These are phyloP conservation scores for Zygosaccharomyces lentus DNA, from an alignment of 805 yeast species.

Conservation along the genomic window DNA sequence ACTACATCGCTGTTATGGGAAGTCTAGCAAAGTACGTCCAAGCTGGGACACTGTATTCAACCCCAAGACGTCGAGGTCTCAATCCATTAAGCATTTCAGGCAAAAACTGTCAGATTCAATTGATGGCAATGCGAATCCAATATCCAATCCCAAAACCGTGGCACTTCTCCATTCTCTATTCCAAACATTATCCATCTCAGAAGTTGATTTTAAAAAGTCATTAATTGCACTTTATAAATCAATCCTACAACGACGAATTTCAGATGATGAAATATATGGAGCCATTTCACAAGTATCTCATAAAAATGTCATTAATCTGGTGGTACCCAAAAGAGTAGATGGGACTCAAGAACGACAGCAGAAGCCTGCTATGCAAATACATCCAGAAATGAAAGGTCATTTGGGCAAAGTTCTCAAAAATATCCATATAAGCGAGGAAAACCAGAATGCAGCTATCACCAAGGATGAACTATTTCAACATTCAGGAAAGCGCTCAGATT, in stretches of 20 bases:
- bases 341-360: not conserved
- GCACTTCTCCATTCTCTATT: conserved; percentile 6
- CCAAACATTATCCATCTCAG: not conserved
- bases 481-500: not conserved
- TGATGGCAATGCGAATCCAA: conserved; percentile 1
- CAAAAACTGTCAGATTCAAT: conserved; percentile 8
- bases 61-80: conserved; percentile 8
- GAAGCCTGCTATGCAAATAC: conserved; percentile 11
- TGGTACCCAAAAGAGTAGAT: conserved; percentile 9
- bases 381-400: conserved; percentile 12
- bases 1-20: conserved; percentile 1
- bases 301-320: conserved; percentile 12
- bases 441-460: not conserved
- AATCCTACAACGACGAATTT: conserved; percentile 19
- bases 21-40: not conserved
- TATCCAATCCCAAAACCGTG: conserved; percentile 3
- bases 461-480: not conserved
- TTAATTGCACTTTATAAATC: conserved; percentile 12
- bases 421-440: not conserved
- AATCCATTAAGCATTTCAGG: conserved; percentile 14
- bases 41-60: conserved; percentile 13
- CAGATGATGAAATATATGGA: conserved; percentile 11
- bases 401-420: conserved; percentile 9
- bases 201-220: conserved; percentile 5
- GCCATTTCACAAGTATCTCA: conserved; percentile 10